These are phyloP conservation scores for Castanea mollissima DNA, from an alignment of 306 rosid genomes.

Conservation along the genomic window DNA sequence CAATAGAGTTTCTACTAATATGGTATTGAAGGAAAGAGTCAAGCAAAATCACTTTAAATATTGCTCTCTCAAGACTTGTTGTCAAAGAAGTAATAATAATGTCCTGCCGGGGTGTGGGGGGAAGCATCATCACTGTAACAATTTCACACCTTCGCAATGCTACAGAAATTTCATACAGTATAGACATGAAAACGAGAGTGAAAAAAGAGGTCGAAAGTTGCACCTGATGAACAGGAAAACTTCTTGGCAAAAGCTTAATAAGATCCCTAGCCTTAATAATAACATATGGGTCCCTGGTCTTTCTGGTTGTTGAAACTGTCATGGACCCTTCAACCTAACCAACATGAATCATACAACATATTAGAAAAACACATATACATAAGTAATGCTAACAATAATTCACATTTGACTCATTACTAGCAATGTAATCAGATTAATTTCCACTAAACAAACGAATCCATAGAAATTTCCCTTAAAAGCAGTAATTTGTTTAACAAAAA, in stretches of 20 bases:
- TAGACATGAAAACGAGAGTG: not conserved
- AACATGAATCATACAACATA: not conserved
- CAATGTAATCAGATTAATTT: not conserved
- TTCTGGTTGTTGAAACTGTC: constrained; percentile 27
- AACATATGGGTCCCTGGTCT: constrained; percentile 79
- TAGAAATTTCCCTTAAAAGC: not conserved
- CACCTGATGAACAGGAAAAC: constrained; percentile 92
- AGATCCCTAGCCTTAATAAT: constrained; percentile 89
- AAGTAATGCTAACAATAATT: too few relatives aligned
- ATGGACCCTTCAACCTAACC: constrained; percentile 76
- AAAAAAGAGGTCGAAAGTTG: not conserved
- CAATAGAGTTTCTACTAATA: not conserved
- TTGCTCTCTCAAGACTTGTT: not conserved
- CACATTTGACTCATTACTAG: too few relatives aligned
- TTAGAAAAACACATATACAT: not conserved
- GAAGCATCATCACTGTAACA: not conserved
- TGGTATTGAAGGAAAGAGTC: not conserved
- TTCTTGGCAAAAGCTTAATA: constrained; percentile 78
- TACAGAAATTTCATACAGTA: not conserved
- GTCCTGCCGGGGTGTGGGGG: too few relatives aligned
- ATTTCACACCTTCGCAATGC: not conserved
- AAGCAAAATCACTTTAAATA: not conserved
- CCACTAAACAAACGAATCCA: not conserved
- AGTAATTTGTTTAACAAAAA: not conserved
- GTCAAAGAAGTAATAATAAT: too few relatives aligned